Evolutionary conservation across 2,329 filamentous ascomycete genomes (phyloP), one percentile per base, ranked within the genome.

Genomic region (Tolypocladium tundrense): DNA sequence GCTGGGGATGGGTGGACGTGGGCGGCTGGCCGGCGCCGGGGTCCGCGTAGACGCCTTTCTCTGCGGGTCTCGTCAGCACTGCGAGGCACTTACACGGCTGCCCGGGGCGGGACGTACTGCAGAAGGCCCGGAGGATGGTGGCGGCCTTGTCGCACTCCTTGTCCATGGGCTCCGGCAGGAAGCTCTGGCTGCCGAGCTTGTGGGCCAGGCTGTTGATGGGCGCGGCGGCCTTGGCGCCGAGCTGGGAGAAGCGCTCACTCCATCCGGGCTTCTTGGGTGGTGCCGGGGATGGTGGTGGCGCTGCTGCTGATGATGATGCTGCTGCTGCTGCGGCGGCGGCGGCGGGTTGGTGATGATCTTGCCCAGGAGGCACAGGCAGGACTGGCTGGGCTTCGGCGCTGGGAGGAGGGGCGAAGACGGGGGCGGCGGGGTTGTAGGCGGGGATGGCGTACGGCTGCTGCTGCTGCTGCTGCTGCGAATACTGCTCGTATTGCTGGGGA

Each of bases 91-190:
- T 6, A 31, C 27, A 31, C 27, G 4, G 2, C 5, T 16, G 39
- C 2, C 16, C 13, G 24, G 24, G 16, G 31, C 0, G 1, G 2
- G 19, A 71, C 85, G 67, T 78, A 88, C 86, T 94, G 79, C 91
- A 96, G 73, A 97, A 97, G 62, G 86, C 88, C 68, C 83, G 84
- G 33, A 96, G 71, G 53, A 96, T 96, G 14, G 89, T 79, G 40
- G 91, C 91, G 1, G 91, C 90, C 76, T 96, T 96, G 73, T 96
- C 91, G 65, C 88, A 88, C 75, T 96, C 92, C 71, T 91, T 91
- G 69, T 96, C 91, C 62, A 96, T 77, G 1, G 87, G 87, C 57
- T 88, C 90, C 1, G 91, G 91, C 82, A 92, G 88, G 72, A 96
- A 96, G 27, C 89, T 88, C 72, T 96, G 91, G 53, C 74, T 74